Evolutionary conservation across 306 rosid genomes (phyloP), one percentile per base, ranked within the genome.

Genomic region (Corylus avellana): DNA sequence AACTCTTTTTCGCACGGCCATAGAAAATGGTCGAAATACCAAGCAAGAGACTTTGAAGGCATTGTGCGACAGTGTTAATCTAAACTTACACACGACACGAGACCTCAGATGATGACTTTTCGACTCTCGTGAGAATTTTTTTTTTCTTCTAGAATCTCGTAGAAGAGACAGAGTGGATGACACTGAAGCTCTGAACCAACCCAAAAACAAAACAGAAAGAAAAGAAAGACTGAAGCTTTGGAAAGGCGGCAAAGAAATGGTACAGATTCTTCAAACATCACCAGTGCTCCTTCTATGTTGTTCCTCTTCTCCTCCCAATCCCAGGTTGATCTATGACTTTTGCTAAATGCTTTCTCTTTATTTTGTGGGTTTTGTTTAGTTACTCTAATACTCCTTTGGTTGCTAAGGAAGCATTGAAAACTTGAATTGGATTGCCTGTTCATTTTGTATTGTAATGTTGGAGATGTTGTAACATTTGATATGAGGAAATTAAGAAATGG

Each of bases 201-300:
- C 32, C 29, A 8, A 22, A 27, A 35, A 64, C 49, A 66, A 16
- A 39, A 17, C 27, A 8, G 4, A 17, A 4, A 63, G 70, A 14
- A 66, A 9, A 1, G 39, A 67, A 17, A 39, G 4, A 16, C 7
- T 8, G 44, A 82, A 87, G 71, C 78, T 35, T 62, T 51, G 12
- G 62, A 18, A 71, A 80, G 68, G 79, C 73, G 49, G 27, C 77
- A 32, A 55, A 80, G 80, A 80, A 80, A 94, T 92, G 97, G 90
- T 84, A 53, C 91, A 79, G 79, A 8, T 87, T 85, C 92, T 88
- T 27, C 87, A 83, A 59, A 56, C 89, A 75, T 51, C 89, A 9
- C 88, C 94, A 67, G 73, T 84, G 62, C 91, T 86, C 37, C 82
- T 86, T 73, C 80, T 77, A 54, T 73, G 32, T 75, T 55, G 51